Evolutionary conservation across 2,329 filamentous ascomycete genomes (phyloP).

Genomic region (Xylariaceae sp.): DNA sequence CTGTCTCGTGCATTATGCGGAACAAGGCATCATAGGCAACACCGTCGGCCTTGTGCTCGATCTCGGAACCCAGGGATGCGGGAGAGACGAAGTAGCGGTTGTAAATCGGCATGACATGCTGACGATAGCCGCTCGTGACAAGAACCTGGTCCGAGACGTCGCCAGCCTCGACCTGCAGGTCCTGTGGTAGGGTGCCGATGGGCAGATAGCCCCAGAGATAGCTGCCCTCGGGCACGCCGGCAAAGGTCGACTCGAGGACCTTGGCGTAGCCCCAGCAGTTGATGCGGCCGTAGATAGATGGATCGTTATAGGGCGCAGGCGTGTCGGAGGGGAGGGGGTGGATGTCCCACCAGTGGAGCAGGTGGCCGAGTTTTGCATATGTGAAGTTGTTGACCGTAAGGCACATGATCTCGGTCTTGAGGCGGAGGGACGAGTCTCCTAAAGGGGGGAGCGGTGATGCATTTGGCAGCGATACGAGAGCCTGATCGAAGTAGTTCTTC

Average conservation of each 20-base stretch:
- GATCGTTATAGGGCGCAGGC: constrained; percentile 31
- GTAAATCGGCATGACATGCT: constrained; percentile 37
- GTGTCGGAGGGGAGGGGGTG: constrained; percentile 36
- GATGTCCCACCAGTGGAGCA: constrained; percentile 36
- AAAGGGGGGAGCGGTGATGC: constrained; percentile 21
- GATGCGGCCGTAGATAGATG: constrained; percentile 38
- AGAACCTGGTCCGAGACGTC: constrained; percentile 26
- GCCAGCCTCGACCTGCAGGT: constrained; percentile 30
- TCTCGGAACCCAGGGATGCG: constrained; percentile 11
- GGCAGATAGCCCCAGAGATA: constrained; percentile 41
- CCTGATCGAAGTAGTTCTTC: constrained; percentile 25
- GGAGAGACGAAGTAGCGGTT: constrained; percentile 34
- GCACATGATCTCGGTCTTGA: constrained; percentile 24
- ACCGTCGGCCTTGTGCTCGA: constrained; percentile 12
- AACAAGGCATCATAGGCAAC: constrained; percentile 21
- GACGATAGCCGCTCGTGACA: constrained; percentile 33
- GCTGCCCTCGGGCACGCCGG: constrained; percentile 28
- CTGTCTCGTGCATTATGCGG: constrained; percentile 24
- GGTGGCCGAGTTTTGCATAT: constrained; percentile 27
- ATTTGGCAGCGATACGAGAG: constrained; percentile 20
- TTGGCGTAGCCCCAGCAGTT: constrained; percentile 45
- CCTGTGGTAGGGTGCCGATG: constrained; percentile 32
- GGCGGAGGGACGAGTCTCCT: constrained; percentile 24
- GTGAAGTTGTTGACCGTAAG: constrained; percentile 32
- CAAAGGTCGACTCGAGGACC: constrained; percentile 36